Conservation (phyloP, 1,284 basidiomycete species). For the Mycosarcoma mackinlayi region DNA sequence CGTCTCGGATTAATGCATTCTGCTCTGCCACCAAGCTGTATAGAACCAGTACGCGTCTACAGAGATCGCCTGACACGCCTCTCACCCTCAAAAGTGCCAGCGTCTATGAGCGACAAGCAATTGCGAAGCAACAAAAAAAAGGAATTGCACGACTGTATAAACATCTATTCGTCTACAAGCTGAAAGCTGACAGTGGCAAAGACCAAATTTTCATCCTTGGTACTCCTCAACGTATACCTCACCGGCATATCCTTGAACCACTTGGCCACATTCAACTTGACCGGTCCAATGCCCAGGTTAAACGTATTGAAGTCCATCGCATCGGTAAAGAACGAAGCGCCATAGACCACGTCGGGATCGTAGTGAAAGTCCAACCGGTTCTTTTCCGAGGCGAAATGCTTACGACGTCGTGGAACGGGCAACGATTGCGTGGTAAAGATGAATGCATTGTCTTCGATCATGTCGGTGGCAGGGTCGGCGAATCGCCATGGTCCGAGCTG, state of each 20-base stretch:
- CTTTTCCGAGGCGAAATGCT: conserved; percentile 66
- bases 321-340: conserved; percentile 61
- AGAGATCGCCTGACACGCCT: too few species aligned
- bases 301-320: conserved; percentile 65
- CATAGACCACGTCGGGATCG: conserved; percentile 67
- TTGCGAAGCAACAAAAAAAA: too few species aligned
- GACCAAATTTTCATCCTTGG: conserved; percentile 66
- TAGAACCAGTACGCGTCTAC: too few species aligned
- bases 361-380: conserved; percentile 64
- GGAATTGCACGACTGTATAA: neutral
- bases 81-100: too few species aligned
- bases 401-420: conserved; percentile 67
- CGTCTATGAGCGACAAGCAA: too few species aligned
- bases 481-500: conserved; percentile 69
- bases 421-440: conserved; percentile 68
- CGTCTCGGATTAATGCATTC: too few species aligned
- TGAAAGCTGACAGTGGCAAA: conserved; percentile 69
- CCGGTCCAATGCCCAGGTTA: conserved; percentile 60
- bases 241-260: conserved; percentile 69
- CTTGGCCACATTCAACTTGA: conserved; percentile 52
- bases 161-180: conserved; percentile 64
- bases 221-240: conserved; percentile 69
- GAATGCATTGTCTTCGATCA: conserved; percentile 70
- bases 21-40: too few species aligned
- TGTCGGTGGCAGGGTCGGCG: conserved; percentile 66